Percentiles rank a stretch among this genome's conserved stretches.
These are phyloP conservation scores for Porpolomopsis calyptriformis DNA, from an alignment of 768 basidiomycete genomes.

Conservation along the genomic window DNA sequence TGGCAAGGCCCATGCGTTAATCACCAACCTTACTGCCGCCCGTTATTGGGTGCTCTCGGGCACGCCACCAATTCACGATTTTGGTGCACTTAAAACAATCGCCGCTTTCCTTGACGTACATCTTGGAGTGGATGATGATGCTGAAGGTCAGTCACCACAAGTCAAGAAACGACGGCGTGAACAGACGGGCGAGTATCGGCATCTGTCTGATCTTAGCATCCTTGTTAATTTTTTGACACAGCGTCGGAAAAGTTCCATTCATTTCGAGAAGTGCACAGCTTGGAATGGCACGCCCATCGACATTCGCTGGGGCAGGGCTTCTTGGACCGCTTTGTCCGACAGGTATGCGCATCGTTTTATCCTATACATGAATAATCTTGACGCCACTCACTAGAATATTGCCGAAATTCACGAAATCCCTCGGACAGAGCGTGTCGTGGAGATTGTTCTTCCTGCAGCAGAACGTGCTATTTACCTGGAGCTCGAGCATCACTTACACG, in stretches of 20 bases:
- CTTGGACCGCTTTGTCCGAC: constrained; percentile 72
- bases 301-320: constrained; percentile 75
- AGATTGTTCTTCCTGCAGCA: constrained; percentile 74
- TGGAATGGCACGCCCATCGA: constrained; percentile 88
- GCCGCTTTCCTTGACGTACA: constrained; percentile 83
- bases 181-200: constrained; percentile 56
- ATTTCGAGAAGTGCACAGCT: constrained; percentile 86
- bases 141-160: constrained; percentile 63
- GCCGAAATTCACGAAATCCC: constrained; percentile 97
- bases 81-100: constrained; percentile 83
- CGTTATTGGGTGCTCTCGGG: constrained; percentile 95
- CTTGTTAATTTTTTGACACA: constrained; percentile 17
- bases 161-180: constrained; percentile 76
- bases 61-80: constrained; percentile 88
- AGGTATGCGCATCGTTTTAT: constrained; percentile 37
- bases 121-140: constrained; percentile 83
- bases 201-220: neutral
- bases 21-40: constrained; percentile 66
- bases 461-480: constrained; percentile 93
- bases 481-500: constrained; percentile 84
- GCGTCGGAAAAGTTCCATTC: constrained; percentile 92
- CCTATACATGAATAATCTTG: constrained; percentile 7
- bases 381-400: constrained; percentile 50
- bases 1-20: constrained; percentile 66
- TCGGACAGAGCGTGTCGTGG: constrained; percentile 51